Evolutionary conservation across 2,329 filamentous ascomycete genomes (phyloP), one percentile per base, ranked within the genome.

Genomic region (Calcarisporium arbuscula): DNA sequence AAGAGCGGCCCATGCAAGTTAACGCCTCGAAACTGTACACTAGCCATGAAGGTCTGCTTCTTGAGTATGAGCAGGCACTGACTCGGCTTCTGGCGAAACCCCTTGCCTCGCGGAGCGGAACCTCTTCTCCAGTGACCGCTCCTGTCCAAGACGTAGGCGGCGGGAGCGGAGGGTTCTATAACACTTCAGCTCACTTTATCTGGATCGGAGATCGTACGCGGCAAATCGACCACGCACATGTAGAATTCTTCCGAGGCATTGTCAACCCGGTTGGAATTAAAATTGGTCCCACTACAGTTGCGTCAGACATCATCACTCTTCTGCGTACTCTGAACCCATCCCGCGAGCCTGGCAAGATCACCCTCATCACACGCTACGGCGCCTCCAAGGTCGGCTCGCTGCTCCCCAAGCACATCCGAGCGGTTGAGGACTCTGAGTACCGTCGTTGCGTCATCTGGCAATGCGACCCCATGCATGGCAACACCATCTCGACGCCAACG

Each of bases 381-480:
- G 85, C 85, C 12, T 66, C 67, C 28, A 85, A 84, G 47, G 86
- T 98, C 28, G 68, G 77, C 32, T 62, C 73, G 5, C 76, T 94
- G 43, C 74, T 98, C 1, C 86, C 88, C 0, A 70, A 67, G 8
- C 92, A 96, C 61, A 96, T 98, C 56, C 78, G 83, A 46, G 87
- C 86, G 22, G 90, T 98, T 18, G 83, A 92, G 58, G 72, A 72
- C 49, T 89, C 84, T 38, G 87, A 80, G 60, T 79, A 77, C 60
- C 58, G 59, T 30, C 60, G 68, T 32, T 64, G 61, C 16, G 87
- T 94, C 5, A 86, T 95, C 49, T 96, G 90, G 90, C 92, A 96
- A 65, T 96, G 90, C 64, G 92, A 98, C 62, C 92, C 92, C 16
- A 98, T 98, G 92, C 92, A 98, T 63, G 92, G 92, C 43, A 83